Conservation (phyloP, 2,329 filamentous ascomycete genomes). For the Fusarium ambrosium region DNA sequence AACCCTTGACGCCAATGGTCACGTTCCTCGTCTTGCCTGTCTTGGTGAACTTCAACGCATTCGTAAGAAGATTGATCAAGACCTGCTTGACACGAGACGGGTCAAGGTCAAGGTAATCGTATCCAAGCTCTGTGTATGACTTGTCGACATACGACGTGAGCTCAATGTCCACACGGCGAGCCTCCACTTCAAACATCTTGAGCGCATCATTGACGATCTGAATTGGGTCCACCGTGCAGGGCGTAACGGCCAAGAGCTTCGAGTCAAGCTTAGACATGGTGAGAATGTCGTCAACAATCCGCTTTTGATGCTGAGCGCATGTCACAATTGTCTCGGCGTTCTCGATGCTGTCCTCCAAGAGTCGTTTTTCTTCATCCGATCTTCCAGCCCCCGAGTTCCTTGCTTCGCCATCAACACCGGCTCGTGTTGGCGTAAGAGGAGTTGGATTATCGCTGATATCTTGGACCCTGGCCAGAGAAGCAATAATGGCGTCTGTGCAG, state of each 20-base stretch:
- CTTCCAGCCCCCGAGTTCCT: conserved; percentile 20
- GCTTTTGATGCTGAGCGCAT: conserved; percentile 84
- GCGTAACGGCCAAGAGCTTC: conserved; percentile 79
- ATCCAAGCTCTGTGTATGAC: conserved; percentile 68
- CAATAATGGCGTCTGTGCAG: conserved; percentile 78
- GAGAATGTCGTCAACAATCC: conserved; percentile 81
- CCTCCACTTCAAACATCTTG: conserved; percentile 84
- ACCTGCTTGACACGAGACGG: conserved; percentile 83
- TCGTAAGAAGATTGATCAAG: conserved; percentile 83
- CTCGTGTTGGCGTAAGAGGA: conserved; percentile 43
- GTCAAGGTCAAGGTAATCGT: conserved; percentile 78
- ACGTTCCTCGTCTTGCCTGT: conserved; percentile 70
- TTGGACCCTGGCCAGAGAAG: conserved; percentile 60
- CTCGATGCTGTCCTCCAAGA: conserved; percentile 74
- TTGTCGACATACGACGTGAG: conserved; percentile 74
- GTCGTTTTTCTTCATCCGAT: conserved; percentile 55
- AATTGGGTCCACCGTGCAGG: conserved; percentile 76
- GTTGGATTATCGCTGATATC: conserved; percentile 51
- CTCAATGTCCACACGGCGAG: conserved; percentile 76
- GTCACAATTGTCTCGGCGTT: conserved; percentile 83
- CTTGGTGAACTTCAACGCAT: conserved; percentile 86
- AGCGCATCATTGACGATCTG: conserved; percentile 75
- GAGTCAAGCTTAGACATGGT: conserved; percentile 83
- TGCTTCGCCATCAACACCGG: conserved; percentile 16
- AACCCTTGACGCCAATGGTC: conserved; percentile 62